These are phyloP conservation scores for Podila verticillata DNA, from an alignment of 192 early-diverging fungal species.

Conservation along the genomic window DNA sequence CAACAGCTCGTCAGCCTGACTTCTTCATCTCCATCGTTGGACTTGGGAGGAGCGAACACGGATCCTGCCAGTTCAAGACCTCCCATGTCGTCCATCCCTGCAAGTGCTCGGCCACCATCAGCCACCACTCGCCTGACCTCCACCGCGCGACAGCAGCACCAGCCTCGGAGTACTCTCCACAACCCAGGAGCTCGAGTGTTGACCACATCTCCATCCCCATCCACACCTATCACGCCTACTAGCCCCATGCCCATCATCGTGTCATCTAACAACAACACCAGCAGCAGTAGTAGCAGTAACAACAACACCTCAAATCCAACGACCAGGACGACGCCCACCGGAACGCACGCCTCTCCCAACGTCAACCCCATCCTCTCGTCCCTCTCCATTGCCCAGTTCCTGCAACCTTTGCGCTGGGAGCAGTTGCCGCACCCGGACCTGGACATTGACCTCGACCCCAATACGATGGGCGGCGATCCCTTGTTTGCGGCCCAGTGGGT, in stretches of 20 bases:
- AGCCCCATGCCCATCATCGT: not conserved
- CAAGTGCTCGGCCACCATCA: not conserved
- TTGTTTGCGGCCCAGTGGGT: constrained; percentile 36
- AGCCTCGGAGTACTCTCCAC: not conserved
- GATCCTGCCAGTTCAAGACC: not conserved
- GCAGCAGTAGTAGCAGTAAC: not conserved
- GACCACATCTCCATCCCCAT: constrained; percentile 10
- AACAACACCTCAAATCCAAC: not conserved
- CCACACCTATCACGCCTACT: not conserved
- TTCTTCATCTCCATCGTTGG: too few relatives aligned
- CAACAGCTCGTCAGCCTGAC: constrained; percentile 18
- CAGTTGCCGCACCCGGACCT: constrained; percentile 39
- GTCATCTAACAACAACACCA: not conserved
- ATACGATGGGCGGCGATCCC: constrained; percentile 27
- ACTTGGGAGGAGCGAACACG: not conserved
- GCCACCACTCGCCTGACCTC: constrained; percentile 14
- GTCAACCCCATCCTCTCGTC: not conserved
- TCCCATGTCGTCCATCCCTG: not conserved
- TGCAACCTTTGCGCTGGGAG: constrained; percentile 42
- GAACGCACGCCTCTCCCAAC: not conserved
- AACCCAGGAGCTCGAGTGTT: not conserved
- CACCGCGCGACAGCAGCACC: constrained; percentile 2
- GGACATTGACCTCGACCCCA: constrained; percentile 46
- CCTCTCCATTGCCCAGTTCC: constrained; percentile 16
- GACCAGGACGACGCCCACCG: not conserved